phyloP scores from a whole-genome alignment of 2,329 filamentous ascomycete genomes.

The Fusarium fujikuroi region DNA sequence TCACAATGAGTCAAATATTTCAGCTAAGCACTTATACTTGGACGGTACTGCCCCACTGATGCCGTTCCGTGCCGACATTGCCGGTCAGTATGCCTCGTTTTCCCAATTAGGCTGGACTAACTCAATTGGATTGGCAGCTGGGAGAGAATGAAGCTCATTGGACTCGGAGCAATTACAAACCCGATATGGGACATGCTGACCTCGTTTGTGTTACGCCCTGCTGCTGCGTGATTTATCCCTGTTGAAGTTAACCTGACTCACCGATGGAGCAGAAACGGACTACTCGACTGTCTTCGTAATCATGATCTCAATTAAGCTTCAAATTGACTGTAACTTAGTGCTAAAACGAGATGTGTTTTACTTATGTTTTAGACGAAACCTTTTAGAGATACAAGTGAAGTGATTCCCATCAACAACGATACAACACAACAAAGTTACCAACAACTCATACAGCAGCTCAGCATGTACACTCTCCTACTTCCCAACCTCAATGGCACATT shows the following conservation, averaged over 20 bases:
- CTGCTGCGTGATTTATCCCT: background rate
- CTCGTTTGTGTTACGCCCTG: background rate
- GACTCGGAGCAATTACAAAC: background rate
- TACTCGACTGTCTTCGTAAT: accelerated
- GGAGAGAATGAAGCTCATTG: background rate
- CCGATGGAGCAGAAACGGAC: accelerated
- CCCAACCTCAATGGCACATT: too few relatives aligned
- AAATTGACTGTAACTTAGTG: too few relatives aligned
- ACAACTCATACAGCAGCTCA: too few relatives aligned
- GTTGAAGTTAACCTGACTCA: background rate
- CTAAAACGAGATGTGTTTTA: too few relatives aligned
- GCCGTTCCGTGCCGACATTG: background rate
- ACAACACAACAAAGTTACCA: too few relatives aligned
- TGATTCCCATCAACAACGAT: too few relatives aligned
- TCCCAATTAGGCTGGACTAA: background rate
- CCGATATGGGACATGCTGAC: background rate
- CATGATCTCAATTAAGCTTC: too few relatives aligned
- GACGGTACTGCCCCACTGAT: background rate
- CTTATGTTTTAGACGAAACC: too few relatives aligned
- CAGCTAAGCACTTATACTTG: background rate
- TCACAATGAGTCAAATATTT: background rate
- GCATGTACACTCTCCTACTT: too few relatives aligned
- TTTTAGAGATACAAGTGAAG: too few relatives aligned
- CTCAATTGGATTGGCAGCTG: background rate
- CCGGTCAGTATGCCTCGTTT: background rate